Evolutionary conservation across 306 rosid species (phyloP).

Genomic region (Adenanthera pavonina): DNA sequence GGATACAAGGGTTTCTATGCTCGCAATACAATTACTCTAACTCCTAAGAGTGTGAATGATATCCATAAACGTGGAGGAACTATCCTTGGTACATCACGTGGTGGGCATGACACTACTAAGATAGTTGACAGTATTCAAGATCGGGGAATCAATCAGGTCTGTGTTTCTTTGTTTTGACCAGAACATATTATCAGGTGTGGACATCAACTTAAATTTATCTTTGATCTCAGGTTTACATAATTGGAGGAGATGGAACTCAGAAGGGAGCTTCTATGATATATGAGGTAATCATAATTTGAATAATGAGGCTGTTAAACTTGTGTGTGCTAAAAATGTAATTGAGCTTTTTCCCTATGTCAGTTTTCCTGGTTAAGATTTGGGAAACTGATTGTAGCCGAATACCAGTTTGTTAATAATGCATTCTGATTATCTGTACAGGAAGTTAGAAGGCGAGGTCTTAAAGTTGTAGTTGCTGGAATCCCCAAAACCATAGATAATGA

Average conservation of each 20-base stretch:
- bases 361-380: not conserved
- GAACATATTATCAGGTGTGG: not conserved
- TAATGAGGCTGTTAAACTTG: not conserved
- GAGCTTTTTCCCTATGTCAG: not conserved
- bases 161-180: slow-evolving; percentile 21
- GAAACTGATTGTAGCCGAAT: slow-evolving; percentile 22
- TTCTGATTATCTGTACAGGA: slow-evolving; percentile 60
- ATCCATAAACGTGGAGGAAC: slow-evolving; percentile 99
- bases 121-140: slow-evolving; percentile 97
- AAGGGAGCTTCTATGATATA: slow-evolving; percentile 84
- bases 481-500: slow-evolving; percentile 99
- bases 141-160: slow-evolving; percentile 92
- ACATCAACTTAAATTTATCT: slow-evolving; percentile 15
- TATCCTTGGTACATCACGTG: slow-evolving; percentile 87
- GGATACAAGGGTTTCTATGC: slow-evolving; percentile 96
- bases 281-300: slow-evolving; percentile 64
- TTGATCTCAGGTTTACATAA: slow-evolving; percentile 77
- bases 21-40: slow-evolving; percentile 64
- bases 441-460: slow-evolving; percentile 81
- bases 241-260: slow-evolving; percentile 99
- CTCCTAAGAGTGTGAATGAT: slow-evolving; percentile 85
- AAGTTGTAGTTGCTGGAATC: slow-evolving; percentile 89
- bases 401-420: slow-evolving; percentile 26
- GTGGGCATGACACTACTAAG: slow-evolving; percentile 87
- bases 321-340: slow-evolving; percentile 2